Evolutionary conservation across 78 protist species (phyloP).

Genomic region (Dictyostelium citrinum): DNA sequence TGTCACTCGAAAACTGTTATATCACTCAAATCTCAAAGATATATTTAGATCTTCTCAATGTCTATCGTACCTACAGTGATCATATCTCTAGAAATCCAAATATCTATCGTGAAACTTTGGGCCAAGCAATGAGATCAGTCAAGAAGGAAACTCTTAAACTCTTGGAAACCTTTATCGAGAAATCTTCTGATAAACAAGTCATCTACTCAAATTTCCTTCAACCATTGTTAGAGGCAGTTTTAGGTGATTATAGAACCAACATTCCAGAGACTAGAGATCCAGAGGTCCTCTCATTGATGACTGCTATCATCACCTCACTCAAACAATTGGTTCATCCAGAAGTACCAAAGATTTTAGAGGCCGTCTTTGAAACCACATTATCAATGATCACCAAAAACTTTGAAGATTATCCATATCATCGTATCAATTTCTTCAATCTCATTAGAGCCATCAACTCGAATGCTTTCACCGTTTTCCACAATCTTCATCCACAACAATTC

Average conservation of each 20-base stretch:
- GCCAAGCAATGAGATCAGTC: slow-evolving; percentile 87
- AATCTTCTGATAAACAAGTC: slow-evolving; percentile 35
- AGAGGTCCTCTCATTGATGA: slow-evolving; percentile 86
- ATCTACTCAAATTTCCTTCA: slow-evolving; percentile 84
- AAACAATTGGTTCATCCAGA: slow-evolving; percentile 48
- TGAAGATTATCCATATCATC: slow-evolving; percentile 95
- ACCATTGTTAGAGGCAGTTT: slow-evolving; percentile 90
- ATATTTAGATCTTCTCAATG: slow-evolving; percentile 90
- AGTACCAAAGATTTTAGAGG: slow-evolving; percentile 88
- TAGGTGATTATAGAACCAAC: slow-evolving; percentile 88
- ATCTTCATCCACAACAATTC: slow-evolving; percentile 77
- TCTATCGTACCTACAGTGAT: slow-evolving; percentile 80
- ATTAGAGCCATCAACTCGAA: slow-evolving; percentile 90
- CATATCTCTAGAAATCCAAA: slow-evolving; percentile 80
- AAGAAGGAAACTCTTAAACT: slow-evolving; percentile 90
- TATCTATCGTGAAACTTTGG: slow-evolving; percentile 15
- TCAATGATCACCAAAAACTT: slow-evolving; percentile 93
- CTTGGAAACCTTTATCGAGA: slow-evolving; percentile 86
- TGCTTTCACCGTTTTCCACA: slow-evolving; percentile 89
- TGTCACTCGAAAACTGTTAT: slow-evolving; percentile 88
- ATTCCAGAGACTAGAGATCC: slow-evolving; percentile 87
- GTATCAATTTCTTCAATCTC: slow-evolving; percentile 91
- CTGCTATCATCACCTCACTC: slow-evolving; percentile 59
- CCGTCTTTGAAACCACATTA: slow-evolving; percentile 91
- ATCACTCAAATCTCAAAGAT: slow-evolving; percentile 88